These are phyloP conservation scores for Rubus parviflorus DNA, from an alignment of 306 rosid species.

Conservation along the genomic window DNA sequence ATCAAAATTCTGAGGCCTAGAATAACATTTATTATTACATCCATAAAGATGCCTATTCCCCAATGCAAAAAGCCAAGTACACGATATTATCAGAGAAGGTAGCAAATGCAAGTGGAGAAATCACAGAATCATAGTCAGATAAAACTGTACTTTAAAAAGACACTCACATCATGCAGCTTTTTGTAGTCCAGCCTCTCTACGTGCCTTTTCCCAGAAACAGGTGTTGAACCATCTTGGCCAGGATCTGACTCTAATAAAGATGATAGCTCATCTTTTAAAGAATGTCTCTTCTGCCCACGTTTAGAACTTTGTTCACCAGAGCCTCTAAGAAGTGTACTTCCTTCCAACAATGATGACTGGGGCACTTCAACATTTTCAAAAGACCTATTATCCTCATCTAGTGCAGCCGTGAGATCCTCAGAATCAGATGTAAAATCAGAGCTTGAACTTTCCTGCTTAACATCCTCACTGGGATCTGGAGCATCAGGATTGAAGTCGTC, in stretches of 20 bases:
- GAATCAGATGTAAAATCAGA: constrained; percentile 95
- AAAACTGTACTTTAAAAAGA: constrained; percentile 26
- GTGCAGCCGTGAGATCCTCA: constrained; percentile 77
- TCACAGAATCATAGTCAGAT: constrained; percentile 10
- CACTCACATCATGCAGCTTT: constrained; percentile 94
- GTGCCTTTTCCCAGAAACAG: constrained; percentile 54
- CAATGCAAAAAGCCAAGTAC: neutral
- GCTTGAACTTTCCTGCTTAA: constrained; percentile 61
- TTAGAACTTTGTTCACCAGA: constrained; percentile 35
- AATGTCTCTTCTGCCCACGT: constrained; percentile 43
- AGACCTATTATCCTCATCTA: constrained; percentile 40
- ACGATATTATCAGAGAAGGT: neutral
- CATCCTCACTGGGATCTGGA: constrained; percentile 39
- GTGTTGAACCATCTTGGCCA: constrained; percentile 50
- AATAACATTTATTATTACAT: neutral
- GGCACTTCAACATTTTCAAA: constrained; percentile 35
- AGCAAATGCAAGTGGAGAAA: constrained; percentile 21
- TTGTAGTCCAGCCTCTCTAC: constrained; percentile 91
- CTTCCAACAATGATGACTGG: constrained; percentile 30
- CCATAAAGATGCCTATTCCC: neutral
- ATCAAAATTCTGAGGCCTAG: constrained; percentile 9
- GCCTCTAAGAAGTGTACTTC: constrained; percentile 28
- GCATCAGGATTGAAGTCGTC: constrained; percentile 69
- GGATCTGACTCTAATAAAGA: constrained; percentile 51
- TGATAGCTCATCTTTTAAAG: constrained; percentile 54